Base-by-base conservation (phyloP, 768 basidiomycete species). In the Suillus clintonianus region DNA sequence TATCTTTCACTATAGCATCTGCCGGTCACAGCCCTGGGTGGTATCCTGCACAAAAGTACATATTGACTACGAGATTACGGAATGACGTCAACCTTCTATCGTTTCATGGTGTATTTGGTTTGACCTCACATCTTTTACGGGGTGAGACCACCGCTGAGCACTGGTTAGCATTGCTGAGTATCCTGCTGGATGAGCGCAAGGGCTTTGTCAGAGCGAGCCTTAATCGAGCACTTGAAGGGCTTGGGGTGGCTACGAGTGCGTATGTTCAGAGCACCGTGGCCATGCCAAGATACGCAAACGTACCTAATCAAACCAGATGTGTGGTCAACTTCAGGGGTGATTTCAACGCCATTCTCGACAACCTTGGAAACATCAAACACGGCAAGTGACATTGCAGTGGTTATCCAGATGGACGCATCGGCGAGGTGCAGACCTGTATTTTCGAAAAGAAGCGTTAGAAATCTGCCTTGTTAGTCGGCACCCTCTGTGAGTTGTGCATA, bases 171-270 rank as follows among this genome's bases (percentile, higher is more conserved):
- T 8, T 71, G 37, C 27, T 59, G 65, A 0, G 78, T 77, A 66
- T 85, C 83, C 30, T 80, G 76, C 36, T 83, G 82, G 51, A 88
- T 85, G 37, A 88, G 70, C 22, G 82, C 78, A 50, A 84, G 70
- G 15, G 86, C 84, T 69, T 81, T 83, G 56, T 83, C 81, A 2
- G 86, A 87, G 27, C 88, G 83, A 22, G 88, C 87, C 68, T 77
- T 83, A 68, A 89, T 81, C 22, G 78, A 72, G 68, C 88, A 89
- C 66, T 82, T 81, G 76, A 86, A 89, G n/a, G 88, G 83, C 67
- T 82, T 84, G 6, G 87, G 88, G 68, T 88, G 88, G 70, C 88
- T 80, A 60, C 50, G 47, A 30, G n/a, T 13, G 42, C 3, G 10
- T 45, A 13, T 59, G 9, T 73, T 42, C 51, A 53, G 51, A 11